phyloP scores from a whole-genome alignment of 352 stramenopile species.

The Pythium diclinum region DNA sequence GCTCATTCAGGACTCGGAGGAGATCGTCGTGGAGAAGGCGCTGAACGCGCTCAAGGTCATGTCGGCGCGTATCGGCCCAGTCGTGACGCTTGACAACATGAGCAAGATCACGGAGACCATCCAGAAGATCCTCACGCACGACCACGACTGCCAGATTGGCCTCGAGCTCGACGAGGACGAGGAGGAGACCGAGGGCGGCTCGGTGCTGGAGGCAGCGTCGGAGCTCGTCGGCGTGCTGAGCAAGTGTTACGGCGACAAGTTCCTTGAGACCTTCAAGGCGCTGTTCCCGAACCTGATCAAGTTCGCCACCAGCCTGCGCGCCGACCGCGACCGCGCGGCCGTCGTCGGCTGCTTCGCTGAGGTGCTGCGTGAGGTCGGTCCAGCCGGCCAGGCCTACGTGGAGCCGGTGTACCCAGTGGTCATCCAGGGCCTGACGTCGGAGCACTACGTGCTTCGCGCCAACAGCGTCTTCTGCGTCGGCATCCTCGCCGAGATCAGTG shows the following conservation, averaged over 20 bases:
- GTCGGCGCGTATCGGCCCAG: constrained; percentile 89
- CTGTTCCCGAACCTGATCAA: constrained; percentile 89
- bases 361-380: constrained; percentile 90
- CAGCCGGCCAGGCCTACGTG: constrained; percentile 79
- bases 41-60: constrained; percentile 96
- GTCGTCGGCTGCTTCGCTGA: constrained; percentile 95
- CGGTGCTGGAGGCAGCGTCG: constrained; percentile 90
- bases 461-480: constrained; percentile 96
- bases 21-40: constrained; percentile 92
- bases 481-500: constrained; percentile 86
- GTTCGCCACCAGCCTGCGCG: constrained; percentile 90
- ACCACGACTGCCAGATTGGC: constrained; percentile 89
- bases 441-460: constrained; percentile 91
- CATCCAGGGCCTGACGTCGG: constrained; percentile 86
- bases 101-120: constrained; percentile 81
- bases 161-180: constrained; percentile 84
- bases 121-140: constrained; percentile 83
- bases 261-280: constrained; percentile 87
- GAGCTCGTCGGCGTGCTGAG: constrained; percentile 93
- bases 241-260: constrained; percentile 93
- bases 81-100: constrained; percentile 91
- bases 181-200: constrained; percentile 93
- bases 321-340: constrained; percentile 90
- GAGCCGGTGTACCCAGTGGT: constrained; percentile 89
- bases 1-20: constrained; percentile 76